These are phyloP conservation scores for Ascosphaera pollenicola DNA, from an alignment of 2,329 filamentous ascomycete species.

Conservation along the genomic window DNA sequence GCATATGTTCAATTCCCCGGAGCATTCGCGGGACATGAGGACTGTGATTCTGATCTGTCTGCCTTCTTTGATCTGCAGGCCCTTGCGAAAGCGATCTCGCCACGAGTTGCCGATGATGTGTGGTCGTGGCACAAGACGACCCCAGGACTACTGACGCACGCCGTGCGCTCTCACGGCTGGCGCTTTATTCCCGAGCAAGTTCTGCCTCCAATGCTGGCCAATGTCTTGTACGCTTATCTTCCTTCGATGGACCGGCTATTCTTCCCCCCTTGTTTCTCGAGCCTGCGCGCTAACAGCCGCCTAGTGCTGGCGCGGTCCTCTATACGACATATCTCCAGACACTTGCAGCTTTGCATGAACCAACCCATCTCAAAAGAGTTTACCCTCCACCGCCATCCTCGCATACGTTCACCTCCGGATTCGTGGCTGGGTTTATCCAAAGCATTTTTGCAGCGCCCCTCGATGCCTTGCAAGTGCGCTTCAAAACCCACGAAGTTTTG, in stretches of 20 bases:
- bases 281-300: not conserved
- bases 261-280: not conserved
- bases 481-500: slow-evolving; percentile 36
- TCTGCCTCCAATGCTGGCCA: slow-evolving; percentile 39
- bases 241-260: slow-evolving; percentile 18
- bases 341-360: slow-evolving; percentile 34
- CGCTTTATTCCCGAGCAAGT: slow-evolving; percentile 41
- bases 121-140: slow-evolving; percentile 42
- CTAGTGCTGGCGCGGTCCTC: slow-evolving; percentile 35
- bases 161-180: slow-evolving; percentile 40
- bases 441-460: slow-evolving; percentile 40
- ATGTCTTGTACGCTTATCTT: slow-evolving; percentile 17
- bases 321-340: slow-evolving; percentile 42
- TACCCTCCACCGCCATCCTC: slow-evolving; percentile 34
- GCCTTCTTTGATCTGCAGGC: no score
- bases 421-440: slow-evolving; percentile 35
- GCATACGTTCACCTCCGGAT: slow-evolving; percentile 35
- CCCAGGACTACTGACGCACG: slow-evolving; percentile 37
- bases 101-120: slow-evolving; percentile 19
- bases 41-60: no score
- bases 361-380: slow-evolving; percentile 33
- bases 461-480: slow-evolving; percentile 39
- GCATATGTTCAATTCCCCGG: not conserved
- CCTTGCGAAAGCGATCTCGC: slow-evolving; percentile 41
- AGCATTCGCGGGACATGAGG: not conserved